Base-by-base conservation (phyloP, 306 rosid genomes). In the Trichosanthes cucumerina region DNA sequence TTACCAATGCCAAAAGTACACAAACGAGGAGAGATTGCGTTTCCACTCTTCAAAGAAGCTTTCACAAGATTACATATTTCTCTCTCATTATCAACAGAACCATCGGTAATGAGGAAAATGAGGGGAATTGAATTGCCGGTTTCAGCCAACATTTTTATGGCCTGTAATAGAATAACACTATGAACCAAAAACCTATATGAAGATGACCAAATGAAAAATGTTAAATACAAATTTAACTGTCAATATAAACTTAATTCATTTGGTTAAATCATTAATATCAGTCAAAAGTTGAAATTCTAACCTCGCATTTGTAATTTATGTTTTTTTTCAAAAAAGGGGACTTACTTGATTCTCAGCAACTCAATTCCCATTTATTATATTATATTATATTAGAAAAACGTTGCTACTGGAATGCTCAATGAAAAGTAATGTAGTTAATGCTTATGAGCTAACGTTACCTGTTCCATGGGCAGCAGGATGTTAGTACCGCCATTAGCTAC, bases 1-100 rank as follows among this genome's bases (percentile, higher is more conserved):
- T 83, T 85, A 88, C 99, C 99, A 84, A 95, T 92, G 86, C 99
- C 99, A 84, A 92, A 87, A 70, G 99, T 91, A 76, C 85, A 88
- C 59, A 95, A 47, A 70, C 93, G 96, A 44, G 96, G 97, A 68
- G 87, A 84, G 74, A 84, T 63, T 60, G 89, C 72, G 33, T 81
- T 80, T 47, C 82, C 86, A 54, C 80, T 86, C 75, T 86, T 69
- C 58, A 82, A 69, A 50, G 85, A 82, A 83, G 84, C 85, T 88
- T 84, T 88, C 79, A 91, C 84, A 70, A 83, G 72, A 81, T 85
- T 88, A 86, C 96, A 95, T 76, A 92, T 89, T 74, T 89, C 96
- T 84, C 92, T 89, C 83, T 92, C 99, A 80, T 95, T 87, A 64
- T 87, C 90, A 79, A 89, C 99, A 46, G 97, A 75, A 38, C 99